These are phyloP conservation scores for Mucor irregularis DNA, from an alignment of 371 early-diverging fungal species.

Conservation along the genomic window DNA sequence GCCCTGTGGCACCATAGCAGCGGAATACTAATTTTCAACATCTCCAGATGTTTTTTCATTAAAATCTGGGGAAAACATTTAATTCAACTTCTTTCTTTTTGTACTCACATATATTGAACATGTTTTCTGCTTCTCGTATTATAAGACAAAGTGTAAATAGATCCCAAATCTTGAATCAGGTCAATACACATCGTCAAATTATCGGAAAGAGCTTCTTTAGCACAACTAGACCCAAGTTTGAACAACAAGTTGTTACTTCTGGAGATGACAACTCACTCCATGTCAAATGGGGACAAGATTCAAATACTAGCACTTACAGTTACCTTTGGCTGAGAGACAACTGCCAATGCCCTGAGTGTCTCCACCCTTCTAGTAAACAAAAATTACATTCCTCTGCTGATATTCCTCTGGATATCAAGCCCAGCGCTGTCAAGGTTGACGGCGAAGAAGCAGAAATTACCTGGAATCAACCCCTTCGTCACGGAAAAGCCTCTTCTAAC, in stretches of 20 bases:
- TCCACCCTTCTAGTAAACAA: slow-evolving; percentile 77
- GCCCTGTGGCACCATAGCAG: too few relatives aligned
- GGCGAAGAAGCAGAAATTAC: slow-evolving; percentile 37
- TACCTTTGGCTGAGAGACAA: slow-evolving; percentile 83
- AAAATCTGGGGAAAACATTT: not conserved
- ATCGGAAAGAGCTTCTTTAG: not conserved
- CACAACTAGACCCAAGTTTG: not conserved
- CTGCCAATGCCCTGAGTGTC: slow-evolving; percentile 72
- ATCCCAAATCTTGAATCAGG: not conserved
- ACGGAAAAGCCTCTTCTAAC: slow-evolving; percentile 30
- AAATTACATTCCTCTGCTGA: slow-evolving; percentile 83
- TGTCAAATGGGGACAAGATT: slow-evolving; percentile 24
- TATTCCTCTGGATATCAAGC: slow-evolving; percentile 58
- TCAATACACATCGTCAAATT: too few relatives aligned
- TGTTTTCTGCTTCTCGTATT: not conserved
- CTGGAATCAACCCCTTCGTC: slow-evolving; percentile 45
- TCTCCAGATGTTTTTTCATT: not conserved
- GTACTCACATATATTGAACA: not conserved
- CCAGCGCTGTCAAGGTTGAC: slow-evolving; percentile 24
- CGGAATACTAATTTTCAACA: too few relatives aligned
- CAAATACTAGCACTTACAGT: slow-evolving; percentile 40
- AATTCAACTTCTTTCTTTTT: not conserved
- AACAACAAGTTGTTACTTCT: not conserved
- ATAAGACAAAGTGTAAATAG: not conserved
- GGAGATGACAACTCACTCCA: slow-evolving; percentile 14